Percentiles rank a stretch among this genome's conserved stretches.
phyloP scores from a whole-genome alignment of 768 basidiomycete species.

The Boletales sp. region DNA sequence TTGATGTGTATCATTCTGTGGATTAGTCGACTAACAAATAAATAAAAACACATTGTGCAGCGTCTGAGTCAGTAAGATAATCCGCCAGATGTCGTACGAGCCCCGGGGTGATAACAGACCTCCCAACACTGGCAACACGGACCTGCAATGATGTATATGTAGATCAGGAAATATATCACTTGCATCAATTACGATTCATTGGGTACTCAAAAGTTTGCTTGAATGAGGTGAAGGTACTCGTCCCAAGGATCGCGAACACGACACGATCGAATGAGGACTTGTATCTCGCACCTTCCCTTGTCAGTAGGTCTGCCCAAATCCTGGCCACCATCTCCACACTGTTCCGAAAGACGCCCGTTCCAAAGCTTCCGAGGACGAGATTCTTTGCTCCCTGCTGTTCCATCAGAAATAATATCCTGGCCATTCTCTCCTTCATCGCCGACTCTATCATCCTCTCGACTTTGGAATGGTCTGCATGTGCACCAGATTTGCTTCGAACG shows the following conservation, averaged over 20 bases:
- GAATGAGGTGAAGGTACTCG: conserved; percentile 44
- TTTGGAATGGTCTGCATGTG: conserved; percentile 7
- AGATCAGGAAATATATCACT: too few relatives aligned
- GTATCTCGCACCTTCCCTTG: conserved; percentile 49
- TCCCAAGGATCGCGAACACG: conserved; percentile 64
- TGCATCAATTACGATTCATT: not conserved
- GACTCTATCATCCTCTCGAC: conserved; percentile 41
- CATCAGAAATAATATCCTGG: conserved; percentile 60
- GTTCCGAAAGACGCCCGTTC: conserved; percentile 76
- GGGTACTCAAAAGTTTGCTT: conserved; percentile 32
- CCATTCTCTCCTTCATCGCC: conserved; percentile 71
- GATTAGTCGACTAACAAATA: too few relatives aligned
- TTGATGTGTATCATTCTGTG: not conserved
- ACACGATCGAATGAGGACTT: conserved; percentile 55
- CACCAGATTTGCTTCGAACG: conserved; percentile 31
- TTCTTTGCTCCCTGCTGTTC: conserved; percentile 56
- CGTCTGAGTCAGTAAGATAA: too few relatives aligned
- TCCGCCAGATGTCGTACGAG: too few relatives aligned
- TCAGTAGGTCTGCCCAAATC: conserved; percentile 63
- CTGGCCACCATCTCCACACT: conserved; percentile 52
- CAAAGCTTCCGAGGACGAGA: conserved; percentile 71
- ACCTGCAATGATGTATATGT: too few relatives aligned
- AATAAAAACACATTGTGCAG: too few relatives aligned
- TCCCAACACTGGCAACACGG: too few relatives aligned
- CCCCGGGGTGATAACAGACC: too few relatives aligned